Evolutionary conservation across 2,329 filamentous ascomycete genomes (phyloP).

Genomic region (Calonectria hawksworthii): DNA sequence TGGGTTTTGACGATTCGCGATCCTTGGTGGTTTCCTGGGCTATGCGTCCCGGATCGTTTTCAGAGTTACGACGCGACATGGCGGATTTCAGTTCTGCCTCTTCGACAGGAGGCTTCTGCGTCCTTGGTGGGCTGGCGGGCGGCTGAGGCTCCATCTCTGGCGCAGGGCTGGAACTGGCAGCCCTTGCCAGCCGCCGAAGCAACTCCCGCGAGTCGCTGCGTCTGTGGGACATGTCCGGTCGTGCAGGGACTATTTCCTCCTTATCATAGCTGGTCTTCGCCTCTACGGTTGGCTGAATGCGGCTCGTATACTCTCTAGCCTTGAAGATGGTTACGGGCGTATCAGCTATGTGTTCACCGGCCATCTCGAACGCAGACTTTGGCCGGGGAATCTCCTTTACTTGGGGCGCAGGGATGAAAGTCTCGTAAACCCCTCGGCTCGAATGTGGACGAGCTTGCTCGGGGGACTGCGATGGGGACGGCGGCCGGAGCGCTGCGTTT

Average conservation of each 20-base stretch:
- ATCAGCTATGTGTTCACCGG: constrained; percentile 53
- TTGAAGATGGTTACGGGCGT: constrained; percentile 59
- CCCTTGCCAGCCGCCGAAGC: constrained; percentile 63
- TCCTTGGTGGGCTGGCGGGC: constrained; percentile 29
- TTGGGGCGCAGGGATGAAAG: constrained; percentile 16
- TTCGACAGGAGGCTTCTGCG: neutral
- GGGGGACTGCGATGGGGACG: constrained; percentile 59
- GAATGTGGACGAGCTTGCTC: constrained; percentile 52
- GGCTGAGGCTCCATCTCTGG: constrained; percentile 44
- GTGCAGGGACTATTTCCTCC: constrained; percentile 31
- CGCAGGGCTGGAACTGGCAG: constrained; percentile 61
- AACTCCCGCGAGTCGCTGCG: constrained; percentile 62
- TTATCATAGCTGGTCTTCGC: constrained; percentile 16
- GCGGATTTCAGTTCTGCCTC: constrained; percentile 33
- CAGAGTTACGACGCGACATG: constrained; percentile 35
- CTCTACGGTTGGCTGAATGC: constrained; percentile 18
- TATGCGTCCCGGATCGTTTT: constrained; percentile 31
- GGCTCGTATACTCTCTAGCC: constrained; percentile 33
- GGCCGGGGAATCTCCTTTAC: constrained; percentile 37
- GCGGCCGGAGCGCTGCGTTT: constrained; percentile 61
- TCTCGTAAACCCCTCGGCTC: constrained; percentile 37
- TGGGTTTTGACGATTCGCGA: constrained; percentile 50
- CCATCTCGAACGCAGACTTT: constrained; percentile 44
- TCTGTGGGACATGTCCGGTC: constrained; percentile 36
- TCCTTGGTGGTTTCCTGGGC: constrained; percentile 38